Evolutionary conservation across 2,329 filamentous ascomycete genomes (phyloP).

Genomic region (Herpotrichia juniperi): DNA sequence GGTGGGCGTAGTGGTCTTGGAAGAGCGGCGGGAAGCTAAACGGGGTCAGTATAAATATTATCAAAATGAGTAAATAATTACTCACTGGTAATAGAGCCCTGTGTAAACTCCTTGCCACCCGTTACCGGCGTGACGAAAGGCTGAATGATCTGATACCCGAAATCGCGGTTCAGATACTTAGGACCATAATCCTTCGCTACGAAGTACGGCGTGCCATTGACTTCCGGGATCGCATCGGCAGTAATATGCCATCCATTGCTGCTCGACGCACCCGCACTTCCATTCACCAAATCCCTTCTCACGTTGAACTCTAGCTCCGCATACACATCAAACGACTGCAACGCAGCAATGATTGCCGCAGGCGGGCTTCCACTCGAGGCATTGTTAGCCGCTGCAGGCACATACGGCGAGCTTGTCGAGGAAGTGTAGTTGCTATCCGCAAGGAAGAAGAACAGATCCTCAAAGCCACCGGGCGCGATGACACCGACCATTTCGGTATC

Average conservation of each 20-base stretch:
- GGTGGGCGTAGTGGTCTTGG: slow-evolving; percentile 21
- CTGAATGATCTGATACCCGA: slow-evolving; percentile 48
- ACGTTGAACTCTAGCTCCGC: slow-evolving; percentile 49
- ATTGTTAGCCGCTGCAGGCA: slow-evolving; percentile 21
- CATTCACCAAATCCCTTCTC: slow-evolving; percentile 50
- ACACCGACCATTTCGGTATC: slow-evolving; percentile 56
- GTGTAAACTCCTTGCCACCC: slow-evolving; percentile 50
- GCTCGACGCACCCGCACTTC: slow-evolving; percentile 34
- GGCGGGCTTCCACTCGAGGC: slow-evolving; percentile 35
- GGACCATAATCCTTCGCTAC: slow-evolving; percentile 55
- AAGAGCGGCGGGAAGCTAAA: slow-evolving; percentile 33
- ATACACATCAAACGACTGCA: slow-evolving; percentile 53
- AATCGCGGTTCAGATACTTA: slow-evolving; percentile 50
- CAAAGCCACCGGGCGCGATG: slow-evolving; percentile 56
- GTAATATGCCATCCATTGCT: slow-evolving; percentile 48
- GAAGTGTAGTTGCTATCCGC: slow-evolving; percentile 44
- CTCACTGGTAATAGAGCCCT: slow-evolving; percentile 48
- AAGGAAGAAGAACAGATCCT: slow-evolving; percentile 53
- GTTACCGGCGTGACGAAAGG: slow-evolving; percentile 51
- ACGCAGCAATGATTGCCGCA: slow-evolving; percentile 39
- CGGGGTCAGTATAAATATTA: not conserved
- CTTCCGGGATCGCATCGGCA: slow-evolving; percentile 38
- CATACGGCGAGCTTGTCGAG: slow-evolving; percentile 44
- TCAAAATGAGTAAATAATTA: not conserved
- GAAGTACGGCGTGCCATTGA: slow-evolving; percentile 47